A percentile compares a stretch with the other conserved stretches of the same genome.
Conservation (phyloP, 2,329 filamentous ascomycete genomes). For the Colletotrichum liriopes region DNA sequence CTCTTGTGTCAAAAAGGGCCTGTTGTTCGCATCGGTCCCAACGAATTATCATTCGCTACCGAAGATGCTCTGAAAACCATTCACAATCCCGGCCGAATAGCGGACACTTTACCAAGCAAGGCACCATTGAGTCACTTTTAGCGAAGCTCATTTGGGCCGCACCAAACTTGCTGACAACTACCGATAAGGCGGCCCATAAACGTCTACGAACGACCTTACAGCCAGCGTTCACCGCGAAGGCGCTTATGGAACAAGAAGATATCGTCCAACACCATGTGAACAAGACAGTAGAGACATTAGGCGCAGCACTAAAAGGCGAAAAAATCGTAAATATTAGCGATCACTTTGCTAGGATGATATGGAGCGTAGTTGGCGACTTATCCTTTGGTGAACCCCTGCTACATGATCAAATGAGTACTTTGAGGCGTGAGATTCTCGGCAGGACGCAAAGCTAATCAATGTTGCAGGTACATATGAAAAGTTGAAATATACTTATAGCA, state of each 20-base stretch:
- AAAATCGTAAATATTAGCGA: constrained; percentile 5
- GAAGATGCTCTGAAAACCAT: constrained; percentile 27
- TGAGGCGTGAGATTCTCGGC: too few relatives aligned
- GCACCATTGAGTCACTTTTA: constrained; percentile 12
- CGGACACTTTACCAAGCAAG: constrained; percentile 30
- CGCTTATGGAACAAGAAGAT: constrained; percentile 32
- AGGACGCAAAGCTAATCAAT: not conserved
- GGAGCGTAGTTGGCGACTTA: constrained; percentile 29
- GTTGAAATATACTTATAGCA: constrained; percentile 8
- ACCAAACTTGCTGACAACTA: constrained; percentile 20
- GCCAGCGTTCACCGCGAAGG: constrained; percentile 32
- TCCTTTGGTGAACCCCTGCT: constrained; percentile 27
- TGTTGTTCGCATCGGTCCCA: constrained; percentile 25
- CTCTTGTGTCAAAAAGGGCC: not conserved
- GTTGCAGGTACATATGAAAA: constrained; percentile 17
- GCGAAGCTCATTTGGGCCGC: constrained; percentile 26
- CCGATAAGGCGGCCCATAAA: constrained; percentile 18
- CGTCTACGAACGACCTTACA: constrained; percentile 16
- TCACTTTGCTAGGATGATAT: constrained; percentile 24
- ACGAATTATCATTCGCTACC: constrained; percentile 27
- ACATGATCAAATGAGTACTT: constrained; percentile 34
- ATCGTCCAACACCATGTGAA: constrained; percentile 23
- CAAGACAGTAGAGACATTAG: not conserved
- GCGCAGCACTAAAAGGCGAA: not conserved
- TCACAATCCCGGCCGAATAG: constrained; percentile 15